Conservation (phyloP, 108 stramenopile species). For the Nitzschia sp. region DNA sequence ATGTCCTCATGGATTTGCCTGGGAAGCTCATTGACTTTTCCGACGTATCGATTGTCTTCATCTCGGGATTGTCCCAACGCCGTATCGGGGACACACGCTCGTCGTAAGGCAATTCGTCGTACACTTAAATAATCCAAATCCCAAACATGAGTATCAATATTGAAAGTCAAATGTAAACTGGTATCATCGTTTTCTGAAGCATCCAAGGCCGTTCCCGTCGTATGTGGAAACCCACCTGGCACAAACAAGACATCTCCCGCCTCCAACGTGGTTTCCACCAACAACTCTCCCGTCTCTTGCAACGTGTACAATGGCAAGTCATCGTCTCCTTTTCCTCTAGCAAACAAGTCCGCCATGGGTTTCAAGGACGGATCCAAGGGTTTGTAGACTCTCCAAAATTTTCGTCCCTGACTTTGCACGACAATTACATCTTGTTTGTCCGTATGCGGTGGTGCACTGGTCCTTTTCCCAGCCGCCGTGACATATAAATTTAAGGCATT, state of each 20-base stretch:
- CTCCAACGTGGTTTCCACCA: slow-evolving; percentile 63
- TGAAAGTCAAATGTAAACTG: slow-evolving; percentile 88
- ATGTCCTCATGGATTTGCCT: slow-evolving; percentile 42
- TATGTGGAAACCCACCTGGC: slow-evolving; percentile 93
- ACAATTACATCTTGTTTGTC: slow-evolving; percentile 94
- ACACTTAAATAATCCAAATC: slow-evolving; percentile 80
- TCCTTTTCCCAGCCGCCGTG: slow-evolving; percentile 74
- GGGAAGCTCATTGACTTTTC: slow-evolving; percentile 67
- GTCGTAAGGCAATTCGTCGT: slow-evolving; percentile 57
- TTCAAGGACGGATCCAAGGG: slow-evolving; percentile 63
- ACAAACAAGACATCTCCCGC: slow-evolving; percentile 87
- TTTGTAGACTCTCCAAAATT: slow-evolving; percentile 78
- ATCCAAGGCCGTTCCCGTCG: slow-evolving; percentile 73
- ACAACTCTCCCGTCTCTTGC: slow-evolving; percentile 38
- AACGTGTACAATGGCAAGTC: slow-evolving; percentile 68
- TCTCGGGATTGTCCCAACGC: slow-evolving; percentile 45
- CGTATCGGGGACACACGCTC: slow-evolving; percentile 58
- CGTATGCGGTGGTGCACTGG: slow-evolving; percentile 92
- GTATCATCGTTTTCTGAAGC: slow-evolving; percentile 24
- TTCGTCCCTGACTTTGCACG: slow-evolving; percentile 84
- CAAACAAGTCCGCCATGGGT: slow-evolving; percentile 83
- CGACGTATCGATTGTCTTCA: slow-evolving; percentile 60
- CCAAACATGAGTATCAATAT: slow-evolving; percentile 93
- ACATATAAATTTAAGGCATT: slow-evolving; percentile 87
- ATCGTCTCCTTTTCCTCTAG: slow-evolving; percentile 88